Evolutionary conservation across 2,329 filamentous ascomycete species (phyloP).

Genomic region (Nannizziopsis arthrosporioides): DNA sequence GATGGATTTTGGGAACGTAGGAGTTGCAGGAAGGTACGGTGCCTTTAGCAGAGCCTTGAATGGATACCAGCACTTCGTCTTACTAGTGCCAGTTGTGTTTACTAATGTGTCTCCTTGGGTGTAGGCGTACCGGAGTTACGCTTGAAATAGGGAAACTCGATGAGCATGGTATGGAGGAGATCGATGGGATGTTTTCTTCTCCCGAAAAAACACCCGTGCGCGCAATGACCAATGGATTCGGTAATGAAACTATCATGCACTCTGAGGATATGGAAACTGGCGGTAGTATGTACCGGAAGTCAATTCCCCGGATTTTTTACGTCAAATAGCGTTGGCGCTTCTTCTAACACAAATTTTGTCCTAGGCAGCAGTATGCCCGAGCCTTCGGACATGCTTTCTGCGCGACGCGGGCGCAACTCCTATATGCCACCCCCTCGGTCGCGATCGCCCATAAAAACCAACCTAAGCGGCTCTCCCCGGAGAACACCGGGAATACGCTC

Average conservation of each 20-base stretch:
- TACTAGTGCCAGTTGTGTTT: not conserved
- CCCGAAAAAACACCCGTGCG: slow-evolving; percentile 51
- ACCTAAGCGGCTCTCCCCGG: slow-evolving; percentile 33
- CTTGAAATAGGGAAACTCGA: slow-evolving; percentile 73
- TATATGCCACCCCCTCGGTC: slow-evolving; percentile 32
- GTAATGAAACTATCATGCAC: slow-evolving; percentile 38
- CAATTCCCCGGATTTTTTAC: not conserved
- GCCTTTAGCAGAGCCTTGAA: not conserved
- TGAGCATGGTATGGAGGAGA: slow-evolving; percentile 80
- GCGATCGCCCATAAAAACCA: slow-evolving; percentile 37
- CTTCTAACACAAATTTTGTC: not conserved
- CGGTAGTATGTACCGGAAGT: slow-evolving; percentile 41
- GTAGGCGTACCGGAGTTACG: slow-evolving; percentile 78
- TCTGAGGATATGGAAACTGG: slow-evolving; percentile 53
- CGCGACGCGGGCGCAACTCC: slow-evolving; percentile 25
- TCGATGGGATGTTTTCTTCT: slow-evolving; percentile 81
- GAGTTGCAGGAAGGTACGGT: slow-evolving; percentile 36
- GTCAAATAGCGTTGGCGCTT: not conserved
- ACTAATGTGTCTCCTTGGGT: slow-evolving; percentile 16
- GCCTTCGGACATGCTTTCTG: slow-evolving; percentile 32
- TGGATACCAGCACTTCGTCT: not conserved
- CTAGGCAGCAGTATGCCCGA: slow-evolving; percentile 33
- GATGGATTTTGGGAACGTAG: slow-evolving; percentile 39
- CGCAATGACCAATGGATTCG: slow-evolving; percentile 23
- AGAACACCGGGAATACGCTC: slow-evolving; percentile 33